Evolutionary conservation across 2,329 filamentous ascomycete species (phyloP), one percentile per base, ranked within the genome.

Genomic region (Colletotrichum tropicale): DNA sequence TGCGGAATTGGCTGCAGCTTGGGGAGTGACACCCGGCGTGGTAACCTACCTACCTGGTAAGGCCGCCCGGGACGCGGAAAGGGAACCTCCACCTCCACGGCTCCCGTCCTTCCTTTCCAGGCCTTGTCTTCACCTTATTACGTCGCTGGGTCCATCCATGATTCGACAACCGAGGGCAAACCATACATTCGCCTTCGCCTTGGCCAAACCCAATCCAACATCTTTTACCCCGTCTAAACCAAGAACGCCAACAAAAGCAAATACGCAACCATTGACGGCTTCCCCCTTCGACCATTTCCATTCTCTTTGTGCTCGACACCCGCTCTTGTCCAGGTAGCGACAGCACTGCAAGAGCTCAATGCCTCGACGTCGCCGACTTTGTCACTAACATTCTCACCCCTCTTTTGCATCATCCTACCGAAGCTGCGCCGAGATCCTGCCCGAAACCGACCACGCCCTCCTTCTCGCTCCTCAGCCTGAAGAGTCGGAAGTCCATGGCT

Each of bases 81-180:
- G 38, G 38, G 18, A 48, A n/a, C 38, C 38, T 48, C 38, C 38
- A 48, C n/a, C 38, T 48, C 38, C 38, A 48, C 18, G 38, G 38
- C 38, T 73, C 65, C 66, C 66, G 58, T 60, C 43, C 66, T 61
- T 66, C 72, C 68, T 71, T 71, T 74, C 61, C 61, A 65, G n/a
- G 68, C 38, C 38, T n/a, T 48, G 38, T 48, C 38, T 48, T 48
- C 38, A 48, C 61, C 72, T 72, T 18, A 75, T 67, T 75, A 75
- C 72, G 72, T 75, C 72, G 72, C 69, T 34, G 55, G 72, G 69
- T 64, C 72, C 69, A 75, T 75, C 72, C 62, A 62, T 67, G 72
- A 72, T 75, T 48, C 38, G 38, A 61, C 72, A 67, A 67, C 69
- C 68, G 55, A 75, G 69, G 61, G 61, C 62, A 43, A 62, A 55